Percentiles rank a stretch among this genome's conserved stretches.
These are phyloP conservation scores for Suillus tomentosus DNA, from an alignment of 768 basidiomycete genomes.

Conservation along the genomic window DNA sequence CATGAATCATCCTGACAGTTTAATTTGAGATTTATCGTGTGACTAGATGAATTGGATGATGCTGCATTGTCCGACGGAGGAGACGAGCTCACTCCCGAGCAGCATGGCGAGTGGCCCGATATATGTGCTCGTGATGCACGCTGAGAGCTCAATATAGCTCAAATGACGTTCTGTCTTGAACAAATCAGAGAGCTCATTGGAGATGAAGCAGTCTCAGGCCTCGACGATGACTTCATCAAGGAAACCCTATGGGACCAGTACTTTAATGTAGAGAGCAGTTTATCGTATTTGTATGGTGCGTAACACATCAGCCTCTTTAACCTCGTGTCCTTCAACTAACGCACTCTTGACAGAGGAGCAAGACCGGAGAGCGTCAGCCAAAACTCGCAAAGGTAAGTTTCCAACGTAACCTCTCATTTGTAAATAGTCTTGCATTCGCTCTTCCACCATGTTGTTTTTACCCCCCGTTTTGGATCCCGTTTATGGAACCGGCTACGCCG, in stretches of 20 bases:
- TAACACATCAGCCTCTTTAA: constrained; percentile 13
- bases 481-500: constrained; percentile 39
- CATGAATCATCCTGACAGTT: neutral
- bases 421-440: constrained; percentile 40
- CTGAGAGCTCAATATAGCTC: constrained; percentile 40
- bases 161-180: constrained; percentile 72
- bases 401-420: constrained; percentile 24
- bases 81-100: constrained; percentile 81
- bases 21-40: neutral
- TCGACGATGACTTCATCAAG: constrained; percentile 75
- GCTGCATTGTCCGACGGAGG: constrained; percentile 74
- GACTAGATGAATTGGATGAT: constrained; percentile 85
- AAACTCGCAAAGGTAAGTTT: constrained; percentile 85
- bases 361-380: constrained; percentile 58
- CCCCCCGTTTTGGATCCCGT: constrained; percentile 31
- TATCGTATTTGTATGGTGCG: constrained; percentile 76
- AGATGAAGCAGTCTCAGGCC: constrained; percentile 57
- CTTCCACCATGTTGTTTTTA: constrained; percentile 32
- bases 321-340: constrained; percentile 4
- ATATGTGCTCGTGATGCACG: neutral
- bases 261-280: constrained; percentile 79
- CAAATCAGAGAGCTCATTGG: constrained; percentile 72
- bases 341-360: constrained; percentile 58
- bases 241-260: constrained; percentile 86
- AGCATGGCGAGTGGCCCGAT: constrained; percentile 58